phyloP scores from a whole-genome alignment of 139 green algal genomes.

The Medakamo hakoo region DNA sequence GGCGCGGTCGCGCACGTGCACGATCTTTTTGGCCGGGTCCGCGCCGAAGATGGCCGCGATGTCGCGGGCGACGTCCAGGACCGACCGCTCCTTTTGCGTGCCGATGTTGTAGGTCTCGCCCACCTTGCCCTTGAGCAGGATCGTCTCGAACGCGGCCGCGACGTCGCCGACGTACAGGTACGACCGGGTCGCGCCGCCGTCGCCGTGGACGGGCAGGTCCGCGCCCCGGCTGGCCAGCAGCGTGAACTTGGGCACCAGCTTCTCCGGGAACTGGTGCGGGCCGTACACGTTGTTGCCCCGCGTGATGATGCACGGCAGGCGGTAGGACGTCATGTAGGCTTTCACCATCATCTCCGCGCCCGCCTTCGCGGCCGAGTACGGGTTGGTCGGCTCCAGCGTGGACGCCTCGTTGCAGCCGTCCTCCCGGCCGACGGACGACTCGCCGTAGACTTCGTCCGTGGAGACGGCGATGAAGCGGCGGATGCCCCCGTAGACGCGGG shows the following conservation, averaged over 20 bases:
- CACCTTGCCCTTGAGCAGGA: conserved; percentile 50
- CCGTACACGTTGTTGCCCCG: conserved; percentile 99
- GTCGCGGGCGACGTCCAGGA: conserved; percentile 66
- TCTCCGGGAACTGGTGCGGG: conserved; percentile 86
- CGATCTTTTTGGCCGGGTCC: conserved; percentile 19
- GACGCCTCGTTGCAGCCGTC: conserved; percentile 51
- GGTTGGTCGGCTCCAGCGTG: conserved; percentile 87
- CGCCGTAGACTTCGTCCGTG: conserved; percentile 46
- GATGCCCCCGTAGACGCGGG: conserved; percentile 55
- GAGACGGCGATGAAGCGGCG: conserved; percentile 86
- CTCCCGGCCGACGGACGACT: conserved; percentile 12
- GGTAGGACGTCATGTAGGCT: conserved; percentile 70
- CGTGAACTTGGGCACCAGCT: conserved; percentile 54
- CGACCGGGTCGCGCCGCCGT: conserved; percentile 21
- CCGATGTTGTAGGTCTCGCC: conserved; percentile 97
- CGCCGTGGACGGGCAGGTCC: conserved; percentile 54
- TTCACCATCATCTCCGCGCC: conserved; percentile 94
- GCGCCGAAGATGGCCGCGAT: conserved; percentile 40
- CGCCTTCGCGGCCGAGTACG: conserved; percentile 94
- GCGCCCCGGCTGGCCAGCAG: conserved; percentile 45
- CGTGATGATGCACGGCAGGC: conserved; percentile 85
- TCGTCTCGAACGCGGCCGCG: conserved; percentile 68
- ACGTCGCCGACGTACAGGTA: conserved; percentile 93
- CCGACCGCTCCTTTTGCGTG: conserved; percentile 76
- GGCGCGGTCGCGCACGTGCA: conserved; percentile 48